Base-by-base conservation (phyloP, 2,329 filamentous ascomycete genomes). In the Fusarium irregulare region DNA sequence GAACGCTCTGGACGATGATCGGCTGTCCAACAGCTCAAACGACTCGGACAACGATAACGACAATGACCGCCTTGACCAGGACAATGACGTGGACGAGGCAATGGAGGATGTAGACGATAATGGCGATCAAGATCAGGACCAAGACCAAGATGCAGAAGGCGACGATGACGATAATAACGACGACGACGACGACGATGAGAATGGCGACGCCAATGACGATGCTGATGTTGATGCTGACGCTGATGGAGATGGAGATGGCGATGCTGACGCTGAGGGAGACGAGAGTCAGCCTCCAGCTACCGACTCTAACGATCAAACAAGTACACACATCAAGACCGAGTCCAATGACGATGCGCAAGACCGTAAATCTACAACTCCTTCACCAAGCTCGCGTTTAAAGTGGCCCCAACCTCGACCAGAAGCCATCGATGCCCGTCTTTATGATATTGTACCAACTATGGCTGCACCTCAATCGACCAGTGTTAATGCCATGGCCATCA, bases 381-480 rank as follows among this genome's bases (percentile, higher is more conserved):
- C 61, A 3, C 73, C 75, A 2, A 59, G 72, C 11, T 54, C 66
- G 12, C 54, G 71, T 27, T 71, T 62, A 3, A 70, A 73, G 74
- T 89, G 87, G 49, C 91, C 91, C 2, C 85, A 83, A 51, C 86
- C 94, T n/a, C 89, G 92, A 1, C 86, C 90, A 13, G 94, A 97
- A 76, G 92, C 90, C n/a, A 83, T 97, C 51, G 91, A 87, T 3
- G 95, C 96, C 16, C 83, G 86, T 42, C 88, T 92, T 4, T 99
- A 98, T 83, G 96, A 99, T 78, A 97, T 99, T 64, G 92, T 97
- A 2, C 96, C 96, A 3, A 98, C 96, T 23, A 98, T 98, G 82
- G 96, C 96, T 3, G 96, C 96, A 5, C 96, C 96, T 2, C 94
- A 98, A 79, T 92, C 93, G 67, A 99, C 96, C 5, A 98, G 94